phyloP scores from a whole-genome alignment of 2,329 filamentous ascomycete genomes.

The Setomelanomma holmii region DNA sequence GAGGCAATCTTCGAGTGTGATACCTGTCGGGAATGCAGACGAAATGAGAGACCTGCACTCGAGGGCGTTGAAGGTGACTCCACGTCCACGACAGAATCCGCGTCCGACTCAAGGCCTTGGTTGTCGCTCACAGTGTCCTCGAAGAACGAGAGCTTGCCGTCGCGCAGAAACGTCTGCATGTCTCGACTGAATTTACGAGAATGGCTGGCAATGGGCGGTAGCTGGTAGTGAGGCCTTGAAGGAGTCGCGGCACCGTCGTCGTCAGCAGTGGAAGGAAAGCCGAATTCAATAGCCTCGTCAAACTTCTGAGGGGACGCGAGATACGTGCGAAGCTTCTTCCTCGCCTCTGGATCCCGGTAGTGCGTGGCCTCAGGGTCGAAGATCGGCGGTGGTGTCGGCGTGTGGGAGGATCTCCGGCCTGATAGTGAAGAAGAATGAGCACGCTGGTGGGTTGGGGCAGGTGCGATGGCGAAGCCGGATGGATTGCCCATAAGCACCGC shows the following conservation, averaged over 20 bases:
- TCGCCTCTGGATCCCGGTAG: slow-evolving; percentile 88
- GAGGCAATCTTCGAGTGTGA: slow-evolving; percentile 43
- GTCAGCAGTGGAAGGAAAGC: slow-evolving; percentile 71
- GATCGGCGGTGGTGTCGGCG: slow-evolving; percentile 33
- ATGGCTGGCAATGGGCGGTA: slow-evolving; percentile 46
- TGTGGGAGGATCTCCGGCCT: slow-evolving; percentile 36
- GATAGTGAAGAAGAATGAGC: slow-evolving; percentile 38
- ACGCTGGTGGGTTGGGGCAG: slow-evolving; percentile 40
- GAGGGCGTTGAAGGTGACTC: slow-evolving; percentile 48
- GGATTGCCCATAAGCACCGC: slow-evolving; percentile 55
- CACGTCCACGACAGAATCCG: slow-evolving; percentile 41
- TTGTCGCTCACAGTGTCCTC: slow-evolving; percentile 40
- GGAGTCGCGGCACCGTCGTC: slow-evolving; percentile 25
- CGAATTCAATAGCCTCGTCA: slow-evolving; percentile 92
- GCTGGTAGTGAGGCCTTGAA: slow-evolving; percentile 37
- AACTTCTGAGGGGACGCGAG: slow-evolving; percentile 92
- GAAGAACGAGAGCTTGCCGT: slow-evolving; percentile 60
- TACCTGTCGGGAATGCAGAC: slow-evolving; percentile 36
- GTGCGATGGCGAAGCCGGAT: slow-evolving; percentile 34
- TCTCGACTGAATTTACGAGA: slow-evolving; percentile 57
- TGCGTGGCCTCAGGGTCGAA: slow-evolving; percentile 76
- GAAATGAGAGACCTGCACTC: slow-evolving; percentile 43
- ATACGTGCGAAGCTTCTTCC: slow-evolving; percentile 84
- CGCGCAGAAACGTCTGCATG: slow-evolving; percentile 64
- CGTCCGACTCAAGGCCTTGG: slow-evolving; percentile 41